Conservation (phyloP, 257 asterid genomes). For the Plantago major region DNA sequence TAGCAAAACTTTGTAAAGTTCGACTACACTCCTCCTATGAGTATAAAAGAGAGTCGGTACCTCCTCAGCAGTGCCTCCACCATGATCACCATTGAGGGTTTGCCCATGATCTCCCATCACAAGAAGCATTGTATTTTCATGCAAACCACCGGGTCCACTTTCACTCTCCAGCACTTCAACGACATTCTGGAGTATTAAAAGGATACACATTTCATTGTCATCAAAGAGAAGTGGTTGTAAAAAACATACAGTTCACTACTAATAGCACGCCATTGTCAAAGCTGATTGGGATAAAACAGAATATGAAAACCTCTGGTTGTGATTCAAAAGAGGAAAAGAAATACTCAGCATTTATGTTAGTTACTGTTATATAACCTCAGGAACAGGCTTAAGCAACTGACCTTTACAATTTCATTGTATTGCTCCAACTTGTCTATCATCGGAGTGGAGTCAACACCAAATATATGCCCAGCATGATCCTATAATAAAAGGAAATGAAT, state of each 20-base stretch:
- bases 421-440: slow-evolving; percentile 87
- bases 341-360: neutral
- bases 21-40: neutral
- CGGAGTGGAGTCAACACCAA: slow-evolving; percentile 80
- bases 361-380: slow-evolving; percentile 11
- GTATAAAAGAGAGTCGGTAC: slow-evolving; percentile 34
- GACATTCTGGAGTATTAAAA: slow-evolving; percentile 48
- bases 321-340: slow-evolving; percentile 1
- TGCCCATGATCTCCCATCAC: slow-evolving; percentile 99
- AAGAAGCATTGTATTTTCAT: slow-evolving; percentile 90
- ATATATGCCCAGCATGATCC: slow-evolving; percentile 99
- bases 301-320: neutral
- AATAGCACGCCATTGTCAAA: too few relatives aligned
- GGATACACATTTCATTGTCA: slow-evolving; percentile 15
- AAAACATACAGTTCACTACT: slow-evolving; percentile 2
- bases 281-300: slow-evolving; percentile 14
- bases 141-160: slow-evolving; percentile 84
- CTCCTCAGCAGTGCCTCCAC: slow-evolving; percentile 97
- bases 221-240: neutral
- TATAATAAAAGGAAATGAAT: slow-evolving; percentile 21
- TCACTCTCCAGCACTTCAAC: slow-evolving; percentile 65
- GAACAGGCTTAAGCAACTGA: slow-evolving; percentile 23
- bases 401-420: slow-evolving; percentile 74
- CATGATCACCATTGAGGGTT: slow-evolving; percentile 93
- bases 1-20: slow-evolving; percentile 18